A percentile compares a stretch with the other conserved stretches of the same genome.
These are phyloP conservation scores for Hamigera avellanea DNA, from an alignment of 495 filamentous ascomycete species.

Conservation along the genomic window DNA sequence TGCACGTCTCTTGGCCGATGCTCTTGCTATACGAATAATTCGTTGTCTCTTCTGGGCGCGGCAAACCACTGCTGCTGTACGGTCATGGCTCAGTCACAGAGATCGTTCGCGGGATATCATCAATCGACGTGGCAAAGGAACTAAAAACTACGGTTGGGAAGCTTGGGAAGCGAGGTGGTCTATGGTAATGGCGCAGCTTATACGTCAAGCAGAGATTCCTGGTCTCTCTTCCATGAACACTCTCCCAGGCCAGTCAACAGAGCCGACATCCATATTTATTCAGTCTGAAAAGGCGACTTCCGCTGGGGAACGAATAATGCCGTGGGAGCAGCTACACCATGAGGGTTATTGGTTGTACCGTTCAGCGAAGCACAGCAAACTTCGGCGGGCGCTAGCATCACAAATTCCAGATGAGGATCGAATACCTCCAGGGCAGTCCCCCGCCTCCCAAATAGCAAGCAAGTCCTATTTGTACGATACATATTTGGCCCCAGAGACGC, in stretches of 20 bases:
- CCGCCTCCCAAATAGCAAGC: conserved; percentile 54
- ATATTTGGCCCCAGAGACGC: conserved; percentile 70
- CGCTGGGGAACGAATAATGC: conserved; percentile 51
- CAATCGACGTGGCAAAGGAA: conserved; percentile 71
- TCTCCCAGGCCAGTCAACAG: conserved; percentile 5
- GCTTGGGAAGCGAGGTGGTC: conserved; percentile 83
- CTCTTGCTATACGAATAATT: conserved; percentile 64
- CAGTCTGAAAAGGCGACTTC: conserved; percentile 57
- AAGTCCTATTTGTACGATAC: conserved; percentile 68
- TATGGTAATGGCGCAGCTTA: conserved; percentile 65
- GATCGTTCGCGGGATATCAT: conserved; percentile 59
- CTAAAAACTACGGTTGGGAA: conserved; percentile 74
- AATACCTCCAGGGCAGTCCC: conserved; percentile 50
- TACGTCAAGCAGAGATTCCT: conserved; percentile 47
- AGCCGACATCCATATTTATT: conserved; percentile 36
- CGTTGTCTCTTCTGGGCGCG: conserved; percentile 67
- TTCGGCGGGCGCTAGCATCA: conserved; percentile 47
- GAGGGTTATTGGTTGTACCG: conserved; percentile 75
- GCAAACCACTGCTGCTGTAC: conserved; percentile 62
- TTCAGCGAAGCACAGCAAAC: conserved; percentile 52
- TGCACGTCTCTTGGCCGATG: conserved; percentile 67
- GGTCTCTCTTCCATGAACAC: conserved; percentile 17
- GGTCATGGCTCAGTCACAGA: conserved; percentile 65
- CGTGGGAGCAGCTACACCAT: conserved; percentile 77
- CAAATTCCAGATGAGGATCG: conserved; percentile 68